Conservation (phyloP, 106 monocot genomes). For the Dioscorea zingiberensis region DNA sequence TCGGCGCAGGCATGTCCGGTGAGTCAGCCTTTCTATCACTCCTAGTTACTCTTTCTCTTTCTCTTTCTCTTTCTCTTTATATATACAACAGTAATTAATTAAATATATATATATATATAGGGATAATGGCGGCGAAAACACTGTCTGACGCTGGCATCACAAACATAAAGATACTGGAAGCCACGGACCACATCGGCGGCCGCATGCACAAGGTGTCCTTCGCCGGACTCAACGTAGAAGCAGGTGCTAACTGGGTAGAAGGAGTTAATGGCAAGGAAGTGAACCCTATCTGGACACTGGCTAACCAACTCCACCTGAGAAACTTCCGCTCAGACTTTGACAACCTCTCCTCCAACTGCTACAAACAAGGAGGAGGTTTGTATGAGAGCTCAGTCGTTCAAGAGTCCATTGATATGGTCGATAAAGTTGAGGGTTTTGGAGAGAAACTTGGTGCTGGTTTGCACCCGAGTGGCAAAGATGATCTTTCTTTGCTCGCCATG, state of each 20-base stretch:
- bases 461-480: slow-evolving; percentile 23
- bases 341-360: slow-evolving; percentile 43
- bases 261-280: slow-evolving; percentile 47
- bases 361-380: slow-evolving; percentile 40
- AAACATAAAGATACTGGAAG: slow-evolving; percentile 60
- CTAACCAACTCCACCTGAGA: slow-evolving; percentile 36
- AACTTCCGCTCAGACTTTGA: slow-evolving; percentile 35
- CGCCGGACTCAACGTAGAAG: slow-evolving; percentile 58
- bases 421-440: not conserved
- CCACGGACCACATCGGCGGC: slow-evolving; percentile 68
- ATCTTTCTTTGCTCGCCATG: slow-evolving; percentile 56
- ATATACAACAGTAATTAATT: too few relatives aligned
- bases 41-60: too few relatives aligned
- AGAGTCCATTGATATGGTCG: slow-evolving; percentile 12
- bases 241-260: slow-evolving; percentile 86
- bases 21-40: too few relatives aligned
- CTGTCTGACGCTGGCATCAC: slow-evolving; percentile 53
- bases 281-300: slow-evolving; percentile 68
- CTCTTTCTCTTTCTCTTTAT: too few relatives aligned
- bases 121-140: slow-evolving; percentile 63
- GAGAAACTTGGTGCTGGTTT: slow-evolving; percentile 21
- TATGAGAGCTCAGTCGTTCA: slow-evolving; percentile 11
- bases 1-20: slow-evolving; percentile 16
- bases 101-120: slow-evolving; percentile 5
- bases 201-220: slow-evolving; percentile 60